phyloP scores from a whole-genome alignment of 441 rosid species.

The Croton laevigatus region DNA sequence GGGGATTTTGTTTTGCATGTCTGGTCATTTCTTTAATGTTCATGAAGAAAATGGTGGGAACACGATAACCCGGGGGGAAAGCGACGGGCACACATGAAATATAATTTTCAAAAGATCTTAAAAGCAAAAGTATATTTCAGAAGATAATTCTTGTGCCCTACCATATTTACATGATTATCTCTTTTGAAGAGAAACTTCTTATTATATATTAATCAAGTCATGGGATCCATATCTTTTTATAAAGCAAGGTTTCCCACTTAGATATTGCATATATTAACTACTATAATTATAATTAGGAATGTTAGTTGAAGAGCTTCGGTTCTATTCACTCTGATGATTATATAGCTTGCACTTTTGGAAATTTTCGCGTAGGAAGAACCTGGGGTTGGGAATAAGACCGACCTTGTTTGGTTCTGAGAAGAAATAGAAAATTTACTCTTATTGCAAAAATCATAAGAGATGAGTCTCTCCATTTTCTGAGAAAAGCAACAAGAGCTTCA shows the following conservation, averaged over 20 bases:
- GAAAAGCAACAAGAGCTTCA: not conserved
- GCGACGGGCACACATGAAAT: slow-evolving; percentile 24
- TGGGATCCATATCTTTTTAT: slow-evolving; percentile 37
- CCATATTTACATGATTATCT: slow-evolving; percentile 47
- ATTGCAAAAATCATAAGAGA: too few species aligned
- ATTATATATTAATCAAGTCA: slow-evolving; percentile 36
- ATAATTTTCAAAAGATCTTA: slow-evolving; percentile 37
- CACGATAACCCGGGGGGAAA: slow-evolving; percentile 23
- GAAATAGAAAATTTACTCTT: too few species aligned
- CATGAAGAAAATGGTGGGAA: slow-evolving; percentile 36
- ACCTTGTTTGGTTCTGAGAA: too few species aligned
- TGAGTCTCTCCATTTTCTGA: not conserved
- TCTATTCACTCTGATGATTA: not conserved
- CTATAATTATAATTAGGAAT: not conserved
- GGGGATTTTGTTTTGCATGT: slow-evolving; percentile 22
- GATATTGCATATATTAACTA: not conserved
- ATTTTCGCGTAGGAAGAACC: not conserved
- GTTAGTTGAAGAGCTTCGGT: not conserved
- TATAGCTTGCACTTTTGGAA: not conserved
- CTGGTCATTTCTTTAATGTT: slow-evolving; percentile 18
- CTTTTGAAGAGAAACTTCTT: slow-evolving; percentile 41
- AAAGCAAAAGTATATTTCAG: slow-evolving; percentile 37
- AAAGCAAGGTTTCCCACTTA: slow-evolving; percentile 32
- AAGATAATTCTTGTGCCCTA: slow-evolving; percentile 50
- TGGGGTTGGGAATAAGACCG: too few species aligned